Evolutionary conservation across 176 grass and related monocot genomes (phyloP).

Genomic region (Ensete glaucum): DNA sequence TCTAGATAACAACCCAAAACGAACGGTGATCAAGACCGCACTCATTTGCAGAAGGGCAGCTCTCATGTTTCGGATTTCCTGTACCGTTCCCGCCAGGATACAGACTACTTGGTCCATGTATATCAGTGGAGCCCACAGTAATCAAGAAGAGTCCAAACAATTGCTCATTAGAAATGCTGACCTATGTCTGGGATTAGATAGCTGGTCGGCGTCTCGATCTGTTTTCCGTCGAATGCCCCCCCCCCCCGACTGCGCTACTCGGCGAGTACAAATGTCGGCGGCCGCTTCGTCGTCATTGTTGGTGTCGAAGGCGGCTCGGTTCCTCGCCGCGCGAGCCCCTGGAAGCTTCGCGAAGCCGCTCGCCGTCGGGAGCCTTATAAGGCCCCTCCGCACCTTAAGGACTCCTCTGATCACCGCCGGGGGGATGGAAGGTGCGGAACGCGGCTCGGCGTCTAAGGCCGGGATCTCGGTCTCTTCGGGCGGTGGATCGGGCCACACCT

Average conservation of each 20-base stretch:
- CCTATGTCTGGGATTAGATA: background rate
- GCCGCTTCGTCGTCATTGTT: background rate
- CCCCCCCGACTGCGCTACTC: background rate
- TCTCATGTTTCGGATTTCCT: too few species aligned
- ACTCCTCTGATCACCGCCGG: background rate
- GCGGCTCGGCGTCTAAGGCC: background rate
- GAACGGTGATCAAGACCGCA: too few species aligned
- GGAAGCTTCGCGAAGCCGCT: background rate
- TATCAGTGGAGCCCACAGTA: too few species aligned
- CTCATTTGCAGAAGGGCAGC: too few species aligned
- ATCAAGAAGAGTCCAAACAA: too few species aligned
- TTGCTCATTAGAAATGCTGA: too few species aligned
- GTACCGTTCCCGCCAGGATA: rapidly evolving
- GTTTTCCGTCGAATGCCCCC: background rate
- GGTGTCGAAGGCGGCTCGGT: conserved; percentile 1
- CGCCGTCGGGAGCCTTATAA: background rate
- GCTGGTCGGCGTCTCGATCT: background rate
- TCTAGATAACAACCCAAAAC: too few species aligned
- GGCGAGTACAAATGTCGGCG: background rate
- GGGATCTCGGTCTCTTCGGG: conserved; percentile 20
- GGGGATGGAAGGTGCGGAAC: background rate
- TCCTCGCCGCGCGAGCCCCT: background rate
- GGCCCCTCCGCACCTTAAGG: background rate
- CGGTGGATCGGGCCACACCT: conserved; percentile 22
- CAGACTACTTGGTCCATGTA: too few species aligned